Base-by-base conservation (phyloP, 2,329 filamentous ascomycete genomes). In the Sporothrix pallida region DNA sequence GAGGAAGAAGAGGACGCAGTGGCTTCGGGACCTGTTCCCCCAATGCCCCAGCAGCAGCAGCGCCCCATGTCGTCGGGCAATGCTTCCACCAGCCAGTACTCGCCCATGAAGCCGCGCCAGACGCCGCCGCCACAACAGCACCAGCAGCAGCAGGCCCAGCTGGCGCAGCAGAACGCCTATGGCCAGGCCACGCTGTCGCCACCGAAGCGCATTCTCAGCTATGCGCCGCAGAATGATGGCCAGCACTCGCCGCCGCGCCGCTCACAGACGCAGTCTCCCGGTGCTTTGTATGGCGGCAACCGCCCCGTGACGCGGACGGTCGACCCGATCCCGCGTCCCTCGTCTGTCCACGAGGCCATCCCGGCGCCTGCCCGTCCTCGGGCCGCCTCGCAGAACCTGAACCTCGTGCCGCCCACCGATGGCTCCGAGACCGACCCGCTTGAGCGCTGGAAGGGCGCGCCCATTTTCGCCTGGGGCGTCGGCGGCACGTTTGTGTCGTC, bases 371-470 rank as follows among this genome's bases (percentile, higher is more conserved):
- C 56, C 0, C 84, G 87, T 23, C 81, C 84, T 13, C 84, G 88
- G 71, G 87, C 86, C 0, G 83, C 86, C 71, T 90, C 88, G 2
- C 83, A 88, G 72, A 84, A 83, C 42, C 80, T 90, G 70, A 88
- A 89, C 77, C 85, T 90, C 76, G 84, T 91, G 52, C 83, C 87
- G 9, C 90, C 90, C 1, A 90, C 86, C 1, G 90, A 92, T 80
- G 90, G 90, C 1, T 87, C 88, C 23, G 89, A 92, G 78, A 83
- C 89, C 20, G 96, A 99, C 82, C 90, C 91, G 1, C 84, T 99
- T 7, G 88, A 97, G 80, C 88, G 96, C 77, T 99, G 96, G 96
- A 94, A 92, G 82, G 97, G 97, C 2, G 88, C 89, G 13, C 96
- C 97, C 0, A 87, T 97, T 13, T 91, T 98, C 78, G 89, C 88